phyloP scores from a whole-genome alignment of 495 filamentous ascomycete species.

The Aspergillus nanangensis region DNA sequence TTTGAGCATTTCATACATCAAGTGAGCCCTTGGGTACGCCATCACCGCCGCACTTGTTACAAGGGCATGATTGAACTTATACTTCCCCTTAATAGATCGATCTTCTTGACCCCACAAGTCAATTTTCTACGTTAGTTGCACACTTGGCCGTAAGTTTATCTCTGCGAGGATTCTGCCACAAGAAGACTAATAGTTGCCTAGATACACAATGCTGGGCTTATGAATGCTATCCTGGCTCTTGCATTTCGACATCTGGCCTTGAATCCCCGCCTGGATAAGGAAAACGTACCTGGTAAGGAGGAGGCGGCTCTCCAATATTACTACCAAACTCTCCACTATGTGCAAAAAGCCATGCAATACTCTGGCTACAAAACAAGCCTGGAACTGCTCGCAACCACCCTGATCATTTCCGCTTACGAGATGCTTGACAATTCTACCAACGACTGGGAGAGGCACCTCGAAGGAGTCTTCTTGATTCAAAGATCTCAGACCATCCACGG shows the following conservation, averaged over 20 bases:
- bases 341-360: constrained; percentile 24
- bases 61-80: not conserved
- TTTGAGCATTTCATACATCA: constrained; percentile 16
- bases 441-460: constrained; percentile 25
- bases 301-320: constrained; percentile 18
- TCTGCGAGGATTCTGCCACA: not conserved
- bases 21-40: constrained; percentile 18
- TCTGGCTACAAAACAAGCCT: constrained; percentile 15
- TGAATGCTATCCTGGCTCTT: constrained; percentile 19
- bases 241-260: constrained; percentile 15
- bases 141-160: constrained; percentile 10
- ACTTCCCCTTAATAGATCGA: constrained; percentile 12
- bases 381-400: constrained; percentile 20
- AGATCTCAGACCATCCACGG: constrained; percentile 22
- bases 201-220: constrained; percentile 14
- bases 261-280: constrained; percentile 7
- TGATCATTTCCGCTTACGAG: constrained; percentile 24
- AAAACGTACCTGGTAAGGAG: constrained; percentile 1
- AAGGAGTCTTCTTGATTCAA: constrained; percentile 27
- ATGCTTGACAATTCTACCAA: constrained; percentile 25
- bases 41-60: too few species aligned
- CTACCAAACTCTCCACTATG: constrained; percentile 23
- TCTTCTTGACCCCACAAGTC: constrained; percentile 10
- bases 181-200: not conserved
- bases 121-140: constrained; percentile 12